These are phyloP conservation scores for Vaccinium macrocarpon DNA, from an alignment of 148 eudicot genomes.

Conservation along the genomic window DNA sequence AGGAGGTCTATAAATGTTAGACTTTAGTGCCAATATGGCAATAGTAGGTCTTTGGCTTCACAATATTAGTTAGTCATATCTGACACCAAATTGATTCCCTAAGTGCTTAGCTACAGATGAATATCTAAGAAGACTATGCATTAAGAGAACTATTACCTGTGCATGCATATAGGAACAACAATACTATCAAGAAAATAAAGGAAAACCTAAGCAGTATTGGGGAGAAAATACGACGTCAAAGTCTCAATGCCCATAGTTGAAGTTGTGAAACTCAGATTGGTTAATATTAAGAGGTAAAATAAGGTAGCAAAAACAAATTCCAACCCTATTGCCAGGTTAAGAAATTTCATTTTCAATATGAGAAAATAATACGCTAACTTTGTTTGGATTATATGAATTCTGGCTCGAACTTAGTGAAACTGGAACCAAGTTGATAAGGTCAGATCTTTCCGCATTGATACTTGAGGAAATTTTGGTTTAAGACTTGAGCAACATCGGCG, in stretches of 20 bases:
- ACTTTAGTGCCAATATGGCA: not conserved
- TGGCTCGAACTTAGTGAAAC: not conserved
- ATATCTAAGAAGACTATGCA: not conserved
- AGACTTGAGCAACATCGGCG: not conserved
- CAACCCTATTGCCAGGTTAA: not conserved
- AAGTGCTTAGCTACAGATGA: not conserved
- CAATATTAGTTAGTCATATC: not conserved
- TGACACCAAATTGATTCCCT: not conserved
- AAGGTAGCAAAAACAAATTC: not conserved
- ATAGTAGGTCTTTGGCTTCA: not conserved
- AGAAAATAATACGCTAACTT: not conserved
- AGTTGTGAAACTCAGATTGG: not conserved
- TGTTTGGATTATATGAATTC: not conserved
- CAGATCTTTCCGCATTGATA: not conserved
- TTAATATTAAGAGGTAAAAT: not conserved
- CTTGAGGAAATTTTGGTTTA: not conserved
- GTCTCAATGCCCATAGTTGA: not conserved
- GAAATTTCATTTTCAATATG: not conserved
- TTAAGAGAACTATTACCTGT: not conserved
- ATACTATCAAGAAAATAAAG: not conserved
- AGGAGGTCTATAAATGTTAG: not conserved
- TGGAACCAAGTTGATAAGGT: not conserved
- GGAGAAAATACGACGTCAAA: not conserved
- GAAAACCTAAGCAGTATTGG: not conserved
- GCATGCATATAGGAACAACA: not conserved